phyloP scores from a whole-genome alignment of 1,284 basidiomycete species.

The Rhizoctonia solani region DNA sequence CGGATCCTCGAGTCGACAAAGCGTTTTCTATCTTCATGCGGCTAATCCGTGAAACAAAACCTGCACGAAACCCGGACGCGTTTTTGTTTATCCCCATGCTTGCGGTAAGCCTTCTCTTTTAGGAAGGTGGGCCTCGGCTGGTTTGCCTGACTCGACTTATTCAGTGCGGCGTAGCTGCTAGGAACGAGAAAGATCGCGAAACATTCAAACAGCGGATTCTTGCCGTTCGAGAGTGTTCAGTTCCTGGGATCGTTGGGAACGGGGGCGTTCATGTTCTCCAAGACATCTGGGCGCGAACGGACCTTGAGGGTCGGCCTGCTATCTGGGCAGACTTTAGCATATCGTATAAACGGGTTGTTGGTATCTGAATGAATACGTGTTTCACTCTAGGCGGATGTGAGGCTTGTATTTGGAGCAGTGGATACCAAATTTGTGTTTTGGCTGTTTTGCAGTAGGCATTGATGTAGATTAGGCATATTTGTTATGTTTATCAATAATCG shows the following conservation, averaged over 20 bases:
- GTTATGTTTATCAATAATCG: no score
- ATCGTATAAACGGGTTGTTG: background rate
- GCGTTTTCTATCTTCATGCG: background rate
- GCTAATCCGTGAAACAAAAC: background rate
- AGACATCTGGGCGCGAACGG: background rate
- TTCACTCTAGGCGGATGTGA: no score
- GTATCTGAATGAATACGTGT: no score
- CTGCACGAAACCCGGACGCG: background rate
- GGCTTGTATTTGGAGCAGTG: no score
- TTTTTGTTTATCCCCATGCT: slow-evolving; percentile 9
- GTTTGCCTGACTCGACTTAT: background rate
- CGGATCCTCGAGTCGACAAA: background rate
- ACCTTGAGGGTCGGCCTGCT: background rate
- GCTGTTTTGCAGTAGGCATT: no score
- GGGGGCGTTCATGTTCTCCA: background rate
- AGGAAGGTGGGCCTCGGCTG: background rate
- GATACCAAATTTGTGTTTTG: no score
- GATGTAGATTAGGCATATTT: no score
- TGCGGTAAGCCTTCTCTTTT: background rate
- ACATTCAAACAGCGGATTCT: background rate
- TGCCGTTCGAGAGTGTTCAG: background rate
- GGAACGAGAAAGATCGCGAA: background rate
- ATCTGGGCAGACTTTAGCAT: background rate
- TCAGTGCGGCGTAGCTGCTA: slow-evolving; percentile 2
- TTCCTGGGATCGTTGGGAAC: background rate